Base-by-base conservation (phyloP, 169 alveolate species). In the Plasmodium fragile region DNA sequence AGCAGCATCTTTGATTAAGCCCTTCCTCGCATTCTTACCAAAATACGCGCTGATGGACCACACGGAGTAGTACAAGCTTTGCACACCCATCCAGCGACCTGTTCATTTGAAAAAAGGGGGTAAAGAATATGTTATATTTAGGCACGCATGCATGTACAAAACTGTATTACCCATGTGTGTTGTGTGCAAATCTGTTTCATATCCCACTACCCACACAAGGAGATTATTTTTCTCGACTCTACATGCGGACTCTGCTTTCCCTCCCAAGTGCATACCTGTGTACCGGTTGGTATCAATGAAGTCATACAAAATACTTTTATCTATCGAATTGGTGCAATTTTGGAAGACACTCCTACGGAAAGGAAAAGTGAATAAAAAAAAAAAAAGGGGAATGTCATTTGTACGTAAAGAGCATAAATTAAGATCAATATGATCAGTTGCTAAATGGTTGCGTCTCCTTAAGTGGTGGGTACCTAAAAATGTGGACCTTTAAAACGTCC, bases 1-100 rank as follows among this genome's bases (percentile, higher is more conserved):
- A 34, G 70, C 10, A 13, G 75, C 49, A 32, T 16, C 39, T 28
- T 39, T 18, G 22, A 8, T 83, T 36, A 70, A 13, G 18, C 13
- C 59, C 52, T 13, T 65, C 36, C 36, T 65, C 18, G 30, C 25
- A 22, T 25, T 72, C 65, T 30, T 72, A 84, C 93, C 93, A 75
- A 84, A 84, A 59, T 84, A 84, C 16, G 93, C 93, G 43, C 93
- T 84, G 75, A 84, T 84, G 13, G 93, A 84, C 93, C 93, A 84
- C 18, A 84, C 93, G 41, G 73, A 22, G 52, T 84, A 84, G 83
- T 84, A 84, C 65, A 84, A 84, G 45, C 93, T 84, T 84, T 84
- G 93, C 59, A 84, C 83, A 73, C 93, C 93, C 93, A 84, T 84
- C 93, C 93, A 84, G 13, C 84, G 52, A 16, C 93, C 93, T 84